Base-by-base conservation (phyloP, 257 asterid species). In the Solanum pennellii region DNA sequence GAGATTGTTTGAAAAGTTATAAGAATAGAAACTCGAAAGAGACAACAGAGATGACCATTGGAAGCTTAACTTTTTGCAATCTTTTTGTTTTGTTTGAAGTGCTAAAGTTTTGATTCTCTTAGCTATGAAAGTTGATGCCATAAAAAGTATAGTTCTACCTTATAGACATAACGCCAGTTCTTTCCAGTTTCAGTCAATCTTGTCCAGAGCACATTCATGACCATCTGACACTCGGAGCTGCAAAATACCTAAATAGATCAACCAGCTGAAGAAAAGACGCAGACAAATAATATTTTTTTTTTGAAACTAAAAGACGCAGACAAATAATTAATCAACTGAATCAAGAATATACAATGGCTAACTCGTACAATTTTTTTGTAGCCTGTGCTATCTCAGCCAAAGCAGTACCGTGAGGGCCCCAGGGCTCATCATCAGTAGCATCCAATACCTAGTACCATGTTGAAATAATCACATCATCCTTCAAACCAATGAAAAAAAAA, bases 371-470 rank as follows among this genome's bases (percentile, higher is more conserved):
- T 95, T 95, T 95, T 88, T 94, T 96, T 47, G 99, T 96, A 37
- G 98, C 98, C 89, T 90, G 95, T 83, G 99, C 98, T 80, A 96
- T 95, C 93, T 96, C 99, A 86, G 98, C 94, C 97, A 96, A 90
- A 82, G 90, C 97, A 52, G 99, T 95, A 85, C 99, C 99, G 88
- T 96, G 99, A 90, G 99, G 99, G 88, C 99, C 99, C 99, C 99
- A 96, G 73, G 98, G 98, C 89, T 96, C 99, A 59, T 96, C 98
- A 82, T 96, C 99, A 35, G 99, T 96, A 31, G 99, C 99, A 92
- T 96, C 99, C 94, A 96, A 86, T 89, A 94, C 99, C 99, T 96
- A 88, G 76, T 20, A 29, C 29, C 69, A 12, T 49, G 85, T 82
- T 82, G 85, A 82, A 18, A 29, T 49, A 80, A 80, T 80, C 85